Base-by-base conservation (phyloP, 768 basidiomycete genomes). In the Tricholoma flavovirens region DNA sequence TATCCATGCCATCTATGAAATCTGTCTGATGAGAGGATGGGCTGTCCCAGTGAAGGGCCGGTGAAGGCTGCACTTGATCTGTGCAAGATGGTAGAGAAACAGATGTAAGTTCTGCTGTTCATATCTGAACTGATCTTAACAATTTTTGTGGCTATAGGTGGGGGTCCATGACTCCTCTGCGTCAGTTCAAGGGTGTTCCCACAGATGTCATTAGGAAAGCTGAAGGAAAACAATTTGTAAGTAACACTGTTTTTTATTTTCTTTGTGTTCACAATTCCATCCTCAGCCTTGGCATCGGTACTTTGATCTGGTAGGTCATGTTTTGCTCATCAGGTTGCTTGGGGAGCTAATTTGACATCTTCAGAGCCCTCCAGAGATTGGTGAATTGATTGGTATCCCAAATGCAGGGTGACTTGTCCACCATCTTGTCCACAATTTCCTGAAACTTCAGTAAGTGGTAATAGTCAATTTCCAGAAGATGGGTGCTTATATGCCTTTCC, bases 21-120 rank as follows among this genome's bases (percentile, higher is more conserved):
- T 98, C 55, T 98, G 95, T 68, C 74, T 98, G 57, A 97, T 96
- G 73, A 86, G 94, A 42, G 95, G 95, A n/a, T 99, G 97, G 97
- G 93, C 97, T 2, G 80, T 88, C 0, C 93, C 95, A 0, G 93
- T 95, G 0, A 86, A 92, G 62, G 88, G 0, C 93, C 95, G 0
- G 93, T 95, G 0, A 86, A 92, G 62, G 88, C 91, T 6, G 93
- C 93, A 3, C 79, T 98, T 24, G 89, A 93, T 58, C 73, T 99
- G 56, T 98, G 94, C 77, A 98, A 98, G 74, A 96, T 96, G 93
- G 89, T 92, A 0, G 92, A 93, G 65, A 84, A 86, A 62, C 73
- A 86, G 54, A 90, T 93, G 91, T 87, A 40, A 63, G 84, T 72
- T 17, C 5, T n/a, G n/a, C 11, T 21, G 24, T 11, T 29, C 35